phyloP scores from a whole-genome alignment of 2,329 filamentous ascomycete species.

The Botrytis medusae region DNA sequence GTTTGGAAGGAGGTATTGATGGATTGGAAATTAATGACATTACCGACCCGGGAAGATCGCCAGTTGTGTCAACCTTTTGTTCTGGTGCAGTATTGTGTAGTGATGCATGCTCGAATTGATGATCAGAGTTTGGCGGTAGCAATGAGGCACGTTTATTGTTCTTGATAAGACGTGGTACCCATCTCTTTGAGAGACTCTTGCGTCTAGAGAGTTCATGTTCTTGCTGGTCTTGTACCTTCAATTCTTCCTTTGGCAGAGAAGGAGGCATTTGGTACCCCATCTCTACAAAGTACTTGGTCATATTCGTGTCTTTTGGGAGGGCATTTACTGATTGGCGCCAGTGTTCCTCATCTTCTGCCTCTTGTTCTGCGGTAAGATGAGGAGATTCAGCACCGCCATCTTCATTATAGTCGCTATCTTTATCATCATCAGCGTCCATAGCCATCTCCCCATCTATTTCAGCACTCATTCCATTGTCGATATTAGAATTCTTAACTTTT shows the following conservation, averaged over 20 bases:
- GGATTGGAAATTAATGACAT: too few species aligned
- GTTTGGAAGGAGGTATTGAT: neutral
- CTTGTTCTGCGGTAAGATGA: neutral
- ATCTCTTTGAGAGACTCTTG: neutral
- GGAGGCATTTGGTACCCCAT: neutral
- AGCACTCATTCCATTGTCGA: too few species aligned
- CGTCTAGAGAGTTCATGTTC: neutral
- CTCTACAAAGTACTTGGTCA: neutral
- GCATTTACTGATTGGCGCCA: neutral
- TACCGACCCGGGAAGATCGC: accelerated
- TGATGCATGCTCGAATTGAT: neutral
- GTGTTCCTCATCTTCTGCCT: slow-evolving; percentile 8
- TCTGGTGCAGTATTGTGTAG: neutral
- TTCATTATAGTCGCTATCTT: neutral
- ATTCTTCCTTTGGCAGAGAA: neutral
- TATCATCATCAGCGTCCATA: neutral
- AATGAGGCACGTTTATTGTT: neutral
- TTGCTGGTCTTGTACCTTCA: neutral
- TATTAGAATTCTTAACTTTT: accelerated
- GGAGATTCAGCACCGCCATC: neutral
- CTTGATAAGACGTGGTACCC: neutral
- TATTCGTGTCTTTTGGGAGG: neutral
- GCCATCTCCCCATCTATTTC: neutral
- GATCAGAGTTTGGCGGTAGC: neutral
- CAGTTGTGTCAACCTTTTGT: neutral